phyloP scores from a whole-genome alignment of 495 filamentous ascomycete species.

The Penicillium mononematosum region DNA sequence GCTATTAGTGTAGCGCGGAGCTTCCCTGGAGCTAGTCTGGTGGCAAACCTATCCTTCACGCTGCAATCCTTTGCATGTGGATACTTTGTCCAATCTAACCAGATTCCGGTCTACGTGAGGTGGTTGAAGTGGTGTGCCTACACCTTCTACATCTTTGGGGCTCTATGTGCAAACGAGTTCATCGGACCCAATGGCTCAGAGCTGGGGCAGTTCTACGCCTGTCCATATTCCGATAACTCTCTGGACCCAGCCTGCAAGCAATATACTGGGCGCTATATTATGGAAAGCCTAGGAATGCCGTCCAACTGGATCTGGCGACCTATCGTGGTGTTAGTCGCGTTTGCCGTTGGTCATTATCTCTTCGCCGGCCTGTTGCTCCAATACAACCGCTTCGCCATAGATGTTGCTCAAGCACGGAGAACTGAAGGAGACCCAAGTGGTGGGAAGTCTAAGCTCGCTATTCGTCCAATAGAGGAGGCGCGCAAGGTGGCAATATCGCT shows the following conservation, averaged over 20 bases:
- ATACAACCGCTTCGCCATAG: slow-evolving; percentile 59
- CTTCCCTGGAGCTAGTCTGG: slow-evolving; percentile 61
- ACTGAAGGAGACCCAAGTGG: slow-evolving; percentile 55
- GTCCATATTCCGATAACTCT: slow-evolving; percentile 56
- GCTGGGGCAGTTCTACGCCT: slow-evolving; percentile 60
- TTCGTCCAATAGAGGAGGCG: slow-evolving; percentile 49
- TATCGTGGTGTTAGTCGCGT: slow-evolving; percentile 58
- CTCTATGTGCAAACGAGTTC: slow-evolving; percentile 68
- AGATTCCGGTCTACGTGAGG: slow-evolving; percentile 69
- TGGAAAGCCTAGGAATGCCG: slow-evolving; percentile 63
- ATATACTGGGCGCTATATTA: slow-evolving; percentile 66
- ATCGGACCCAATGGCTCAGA: slow-evolving; percentile 41
- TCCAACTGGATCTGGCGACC: slow-evolving; percentile 61
- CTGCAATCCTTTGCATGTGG: slow-evolving; percentile 69
- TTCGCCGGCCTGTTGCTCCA: slow-evolving; percentile 55
- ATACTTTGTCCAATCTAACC: slow-evolving; percentile 67
- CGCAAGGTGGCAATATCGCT: slow-evolving; percentile 59
- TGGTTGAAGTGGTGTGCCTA: slow-evolving; percentile 64
- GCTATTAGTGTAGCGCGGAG: slow-evolving; percentile 59
- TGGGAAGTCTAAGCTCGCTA: slow-evolving; percentile 60
- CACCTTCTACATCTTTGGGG: slow-evolving; percentile 67
- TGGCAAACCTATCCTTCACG: slow-evolving; percentile 68
- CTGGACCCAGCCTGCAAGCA: slow-evolving; percentile 59
- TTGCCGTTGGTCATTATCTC: slow-evolving; percentile 55
- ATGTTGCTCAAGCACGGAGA: slow-evolving; percentile 54